Evolutionary conservation across 2,329 filamentous ascomycete genomes (phyloP), one percentile per base, ranked within the genome.

Genomic region (Arthroderma sp.): DNA sequence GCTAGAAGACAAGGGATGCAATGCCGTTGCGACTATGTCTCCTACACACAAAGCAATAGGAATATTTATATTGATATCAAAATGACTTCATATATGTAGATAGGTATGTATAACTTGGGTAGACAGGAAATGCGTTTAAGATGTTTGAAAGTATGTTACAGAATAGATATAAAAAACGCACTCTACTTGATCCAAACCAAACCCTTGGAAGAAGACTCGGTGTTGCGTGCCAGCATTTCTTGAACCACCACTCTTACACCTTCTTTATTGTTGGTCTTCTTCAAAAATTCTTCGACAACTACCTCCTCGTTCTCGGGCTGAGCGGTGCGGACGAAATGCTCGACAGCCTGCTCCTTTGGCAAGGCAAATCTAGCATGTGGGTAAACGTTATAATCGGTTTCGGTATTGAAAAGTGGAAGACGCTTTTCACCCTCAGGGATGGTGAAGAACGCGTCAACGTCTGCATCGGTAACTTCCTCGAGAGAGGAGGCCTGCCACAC

Each of bases 401-500:
- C 62, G 43, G 71, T 59, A 47, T 70, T 79, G 47, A 88, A 68
- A 43, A 94, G 70, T 38, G 69, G 52, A 38, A 95, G 66, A 43
- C 67, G 61, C 38, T 66, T 52, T 32, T 64, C 54, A 38, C 61
- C 64, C 9, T 64, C 56, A 10, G 71, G 63, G 28, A 72, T 65
- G 36, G 66, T 54, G 64, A 94, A 89, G 68, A 94, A 95, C 1
- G 70, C 67, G 42, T 80, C 70, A 5, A 89, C 71, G 15, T 75
- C 69, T 38, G 69, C 60, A 10, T 70, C 58, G 2, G 63, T 62
- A 44, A 94, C 76, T 33, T 82, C 79, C n/a, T 77, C 72, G 1
- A 96, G 71, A 5, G 74, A 77, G 37, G 75, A 72, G 3, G 87
- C 88, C 51, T 81, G 64, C 91, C 91, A 98, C 49, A 73, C 68